Percentiles rank a stretch among this genome's conserved stretches.
These are phyloP conservation scores for Saussurea involucrata DNA, from an alignment of 129 eudicot species.

Conservation along the genomic window DNA sequence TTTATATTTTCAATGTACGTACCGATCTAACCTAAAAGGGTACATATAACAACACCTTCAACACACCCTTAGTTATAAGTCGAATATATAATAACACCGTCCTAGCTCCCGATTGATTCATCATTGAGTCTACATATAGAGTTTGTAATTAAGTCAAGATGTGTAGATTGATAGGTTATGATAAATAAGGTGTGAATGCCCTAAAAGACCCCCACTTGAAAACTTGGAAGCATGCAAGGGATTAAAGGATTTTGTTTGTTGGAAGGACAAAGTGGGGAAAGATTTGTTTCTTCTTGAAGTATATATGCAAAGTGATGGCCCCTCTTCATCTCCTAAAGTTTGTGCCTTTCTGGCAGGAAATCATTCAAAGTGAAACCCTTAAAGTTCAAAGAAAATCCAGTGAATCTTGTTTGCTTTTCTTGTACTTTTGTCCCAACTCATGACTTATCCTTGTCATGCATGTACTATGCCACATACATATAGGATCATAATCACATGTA, in stretches of 20 bases:
- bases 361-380: constrained; percentile 22
- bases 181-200: constrained; percentile 6
- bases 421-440: constrained; percentile 22
- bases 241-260: constrained; percentile 20
- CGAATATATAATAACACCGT: background rate
- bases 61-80: background rate
- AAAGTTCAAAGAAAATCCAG: constrained; percentile 14
- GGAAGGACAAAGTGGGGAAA: constrained; percentile 21
- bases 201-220: constrained; percentile 17
- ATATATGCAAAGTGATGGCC: constrained; percentile 14
- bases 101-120: background rate
- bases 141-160: background rate
- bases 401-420: constrained; percentile 29
- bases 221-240: constrained; percentile 9
- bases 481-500: background rate
- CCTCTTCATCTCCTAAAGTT: constrained; percentile 6
- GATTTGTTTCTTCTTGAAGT: constrained; percentile 30
- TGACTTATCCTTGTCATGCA: constrained; percentile 21
- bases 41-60: background rate
- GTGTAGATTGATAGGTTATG: background rate
- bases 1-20: background rate
- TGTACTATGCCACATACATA: background rate
- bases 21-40: background rate
- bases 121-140: background rate
- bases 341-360: constrained; percentile 20